These are phyloP conservation scores for Arthroderma sp. DNA, from an alignment of 2,329 filamentous ascomycete genomes.

Conservation along the genomic window DNA sequence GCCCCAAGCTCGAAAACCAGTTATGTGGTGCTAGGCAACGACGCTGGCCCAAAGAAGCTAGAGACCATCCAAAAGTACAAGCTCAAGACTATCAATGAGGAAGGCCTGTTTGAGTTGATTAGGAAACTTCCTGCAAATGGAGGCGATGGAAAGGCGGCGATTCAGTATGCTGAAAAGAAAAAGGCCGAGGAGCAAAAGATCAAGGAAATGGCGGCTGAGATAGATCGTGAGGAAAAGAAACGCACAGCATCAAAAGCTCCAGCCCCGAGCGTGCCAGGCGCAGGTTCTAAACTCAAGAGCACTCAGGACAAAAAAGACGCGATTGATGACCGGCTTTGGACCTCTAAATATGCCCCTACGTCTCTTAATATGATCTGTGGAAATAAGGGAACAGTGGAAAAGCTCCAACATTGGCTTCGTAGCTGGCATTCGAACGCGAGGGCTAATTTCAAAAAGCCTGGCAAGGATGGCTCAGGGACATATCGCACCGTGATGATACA, in stretches of 20 bases:
- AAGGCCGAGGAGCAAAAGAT: slow-evolving; percentile 75
- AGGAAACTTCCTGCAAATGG: slow-evolving; percentile 69
- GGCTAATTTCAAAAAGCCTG: slow-evolving; percentile 67
- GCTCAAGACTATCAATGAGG: slow-evolving; percentile 87
- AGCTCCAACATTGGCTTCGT: slow-evolving; percentile 74
- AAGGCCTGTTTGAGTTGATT: slow-evolving; percentile 81
- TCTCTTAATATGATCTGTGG: slow-evolving; percentile 81
- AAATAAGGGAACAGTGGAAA: slow-evolving; percentile 83
- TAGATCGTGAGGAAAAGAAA: slow-evolving; percentile 66
- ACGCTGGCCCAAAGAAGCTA: slow-evolving; percentile 88
- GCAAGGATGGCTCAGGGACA: slow-evolving; percentile 69
- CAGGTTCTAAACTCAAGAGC: slow-evolving; percentile 18
- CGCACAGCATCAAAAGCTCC: slow-evolving; percentile 38
- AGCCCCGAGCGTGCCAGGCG: slow-evolving; percentile 29
- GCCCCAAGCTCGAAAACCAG: slow-evolving; percentile 86
- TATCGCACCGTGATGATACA: slow-evolving; percentile 90
- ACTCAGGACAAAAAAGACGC: slow-evolving; percentile 27
- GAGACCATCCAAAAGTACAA: slow-evolving; percentile 67
- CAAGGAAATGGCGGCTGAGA: slow-evolving; percentile 65
- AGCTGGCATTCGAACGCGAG: slow-evolving; percentile 70
- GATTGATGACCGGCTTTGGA: slow-evolving; percentile 64
- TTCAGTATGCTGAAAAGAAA: slow-evolving; percentile 72
- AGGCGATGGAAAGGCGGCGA: slow-evolving; percentile 75
- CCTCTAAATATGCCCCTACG: slow-evolving; percentile 85
- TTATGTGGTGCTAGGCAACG: slow-evolving; percentile 80